A percentile compares a stretch with the other conserved stretches of the same genome.
Conservation (phyloP, 2,329 filamentous ascomycete genomes). For the Paecilomyces niveus region DNA sequence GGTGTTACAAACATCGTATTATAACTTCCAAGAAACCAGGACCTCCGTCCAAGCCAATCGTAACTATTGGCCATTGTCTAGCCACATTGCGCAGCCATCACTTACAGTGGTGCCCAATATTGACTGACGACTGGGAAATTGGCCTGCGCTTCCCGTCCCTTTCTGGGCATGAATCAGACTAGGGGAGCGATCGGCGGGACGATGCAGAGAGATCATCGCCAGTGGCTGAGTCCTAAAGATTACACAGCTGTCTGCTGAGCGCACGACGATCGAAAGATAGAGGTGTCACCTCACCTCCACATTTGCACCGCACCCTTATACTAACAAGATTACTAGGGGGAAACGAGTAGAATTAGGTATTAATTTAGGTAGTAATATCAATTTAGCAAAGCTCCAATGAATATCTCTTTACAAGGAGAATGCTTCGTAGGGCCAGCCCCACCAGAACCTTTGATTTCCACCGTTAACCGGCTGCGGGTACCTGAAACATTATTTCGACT, state of each 20-base stretch:
- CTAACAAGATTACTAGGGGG: too few species aligned
- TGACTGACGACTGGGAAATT: not conserved
- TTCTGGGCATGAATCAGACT: not conserved
- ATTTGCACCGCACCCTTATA: too few species aligned
- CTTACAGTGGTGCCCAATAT: not conserved
- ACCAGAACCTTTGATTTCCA: not conserved
- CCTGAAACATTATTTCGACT: not conserved
- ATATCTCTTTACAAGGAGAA: too few species aligned
- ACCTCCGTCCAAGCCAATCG: not conserved
- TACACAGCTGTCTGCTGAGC: not conserved
- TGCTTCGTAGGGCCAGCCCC: not conserved
- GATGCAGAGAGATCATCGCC: not conserved
- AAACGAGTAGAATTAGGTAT: not conserved
- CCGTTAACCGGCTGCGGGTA: not conserved
- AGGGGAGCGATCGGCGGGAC: not conserved
- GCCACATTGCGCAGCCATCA: not conserved
- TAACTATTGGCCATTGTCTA: not conserved
- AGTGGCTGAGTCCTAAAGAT: not conserved
- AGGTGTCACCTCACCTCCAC: too few species aligned
- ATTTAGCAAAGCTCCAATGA: not conserved
- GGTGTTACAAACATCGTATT: not conserved
- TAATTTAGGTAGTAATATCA: not conserved
- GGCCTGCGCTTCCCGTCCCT: not conserved
- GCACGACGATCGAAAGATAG: not conserved
- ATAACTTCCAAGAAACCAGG: not conserved